Percentiles rank a stretch among this genome's conserved stretches.
Conservation (phyloP, 306 rosid genomes). For the Lathyrus sativus region DNA sequence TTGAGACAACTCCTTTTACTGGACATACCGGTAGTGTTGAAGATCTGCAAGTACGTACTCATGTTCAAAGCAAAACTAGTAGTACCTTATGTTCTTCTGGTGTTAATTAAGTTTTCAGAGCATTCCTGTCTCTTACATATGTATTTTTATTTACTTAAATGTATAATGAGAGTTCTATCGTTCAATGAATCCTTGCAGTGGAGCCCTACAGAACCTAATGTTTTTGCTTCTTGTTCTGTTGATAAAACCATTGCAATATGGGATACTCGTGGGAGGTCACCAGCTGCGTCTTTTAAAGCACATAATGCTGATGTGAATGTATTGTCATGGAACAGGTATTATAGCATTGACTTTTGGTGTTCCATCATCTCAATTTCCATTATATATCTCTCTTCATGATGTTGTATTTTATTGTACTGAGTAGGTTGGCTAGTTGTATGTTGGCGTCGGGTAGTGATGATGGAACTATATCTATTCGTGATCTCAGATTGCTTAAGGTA, state of each 20-base stretch:
- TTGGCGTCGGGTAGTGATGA: conserved; percentile 97
- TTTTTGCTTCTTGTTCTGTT: conserved; percentile 88
- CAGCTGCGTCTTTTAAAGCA: conserved; percentile 61
- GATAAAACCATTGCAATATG: conserved; percentile 84
- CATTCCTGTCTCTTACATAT: not conserved
- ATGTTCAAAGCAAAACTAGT: conserved; percentile 15
- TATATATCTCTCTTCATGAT: conserved; percentile 1
- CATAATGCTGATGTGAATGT: conserved; percentile 95
- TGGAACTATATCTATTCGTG: conserved; percentile 91
- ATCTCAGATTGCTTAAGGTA: conserved; percentile 88
- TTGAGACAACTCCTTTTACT: conserved; percentile 63
- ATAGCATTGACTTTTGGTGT: conserved; percentile 2
- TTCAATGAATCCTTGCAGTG: conserved; percentile 62
- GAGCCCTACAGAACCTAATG: conserved; percentile 83
- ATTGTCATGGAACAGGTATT: conserved; percentile 92
- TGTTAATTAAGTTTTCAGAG: conserved; percentile 28
- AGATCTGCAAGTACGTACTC: conserved; percentile 76
- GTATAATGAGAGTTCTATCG: conserved; percentile 21
- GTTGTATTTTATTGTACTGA: conserved; percentile 33
- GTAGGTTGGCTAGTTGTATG: conserved; percentile 85
- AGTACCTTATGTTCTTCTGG: conserved; percentile 34
- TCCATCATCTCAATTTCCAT: conserved; percentile 8
- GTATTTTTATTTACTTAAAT: conserved; percentile 23
- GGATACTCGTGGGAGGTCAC: conserved; percentile 86
- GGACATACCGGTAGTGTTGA: conserved; percentile 89